Evolutionary conservation across 2,329 filamentous ascomycete genomes (phyloP).

Genomic region (Apiospora marii): DNA sequence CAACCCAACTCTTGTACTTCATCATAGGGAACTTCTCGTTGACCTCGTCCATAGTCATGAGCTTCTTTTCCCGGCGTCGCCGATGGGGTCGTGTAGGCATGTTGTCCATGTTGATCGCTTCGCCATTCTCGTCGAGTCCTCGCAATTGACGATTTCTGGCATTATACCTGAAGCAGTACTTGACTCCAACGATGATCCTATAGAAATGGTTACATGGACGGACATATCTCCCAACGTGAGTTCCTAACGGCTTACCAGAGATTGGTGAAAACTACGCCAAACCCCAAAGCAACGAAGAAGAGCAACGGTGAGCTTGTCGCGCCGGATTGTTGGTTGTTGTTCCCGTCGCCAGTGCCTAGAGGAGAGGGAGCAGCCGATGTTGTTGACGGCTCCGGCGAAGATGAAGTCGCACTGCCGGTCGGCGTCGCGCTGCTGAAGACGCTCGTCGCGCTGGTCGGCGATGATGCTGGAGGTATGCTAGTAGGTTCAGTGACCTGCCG

Average conservation of each 20-base stretch:
- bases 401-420: no score
- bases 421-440: conserved; percentile 15
- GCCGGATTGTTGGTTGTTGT: conserved; percentile 39
- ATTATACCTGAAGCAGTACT: conserved; percentile 99
- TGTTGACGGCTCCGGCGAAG: conserved; percentile 27
- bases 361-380: conserved; percentile 28
- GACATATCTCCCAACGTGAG: background rate
- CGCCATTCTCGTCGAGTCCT: conserved; percentile 76
- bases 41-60: conserved; percentile 99
- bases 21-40: conserved; percentile 95
- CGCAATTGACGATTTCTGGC: conserved; percentile 86
- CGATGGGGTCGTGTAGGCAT: conserved; percentile 84
- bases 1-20: conserved; percentile 97
- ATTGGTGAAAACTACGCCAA: conserved; percentile 98
- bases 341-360: background rate
- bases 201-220: conserved; percentile 22
- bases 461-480: conserved; percentile 20
- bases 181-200: conserved; percentile 99
- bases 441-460: background rate
- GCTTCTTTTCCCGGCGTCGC: conserved; percentile 91
- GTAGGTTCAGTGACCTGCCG: conserved; percentile 33
- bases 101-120: conserved; percentile 85
- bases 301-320: conserved; percentile 75
- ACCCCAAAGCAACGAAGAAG: conserved; percentile 95
- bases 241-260: conserved; percentile 75